Conservation (phyloP, 2,329 filamentous ascomycete species). For the Fusarium sp. region DNA sequence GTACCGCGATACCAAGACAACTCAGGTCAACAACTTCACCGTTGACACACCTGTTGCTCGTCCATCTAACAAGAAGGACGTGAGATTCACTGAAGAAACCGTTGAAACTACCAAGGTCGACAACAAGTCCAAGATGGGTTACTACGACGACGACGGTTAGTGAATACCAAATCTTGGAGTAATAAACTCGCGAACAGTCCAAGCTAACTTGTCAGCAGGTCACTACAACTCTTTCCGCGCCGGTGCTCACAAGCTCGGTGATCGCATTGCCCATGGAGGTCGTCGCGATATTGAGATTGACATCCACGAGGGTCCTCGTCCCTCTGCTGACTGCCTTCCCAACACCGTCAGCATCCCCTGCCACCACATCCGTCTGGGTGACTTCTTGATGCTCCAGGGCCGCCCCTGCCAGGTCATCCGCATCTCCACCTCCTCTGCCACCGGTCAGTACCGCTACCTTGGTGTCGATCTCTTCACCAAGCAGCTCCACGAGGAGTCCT, state of each 20-base stretch:
- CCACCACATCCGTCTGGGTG: constrained; percentile 99
- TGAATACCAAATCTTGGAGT: background rate
- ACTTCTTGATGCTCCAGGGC: constrained; percentile 98
- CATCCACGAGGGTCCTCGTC: constrained; percentile 40
- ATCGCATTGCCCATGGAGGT: constrained; percentile 56
- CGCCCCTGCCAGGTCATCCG: constrained; percentile 99
- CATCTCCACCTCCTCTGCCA: constrained; percentile 97
- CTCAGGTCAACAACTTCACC: constrained; percentile 40
- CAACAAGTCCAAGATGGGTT: constrained; percentile 68
- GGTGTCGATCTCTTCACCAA: constrained; percentile 99
- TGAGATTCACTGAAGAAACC: constrained; percentile 73
- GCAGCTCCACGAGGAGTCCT: constrained; percentile 98
- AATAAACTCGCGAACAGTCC: constrained; percentile 4
- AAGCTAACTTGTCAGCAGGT: constrained; percentile 53
- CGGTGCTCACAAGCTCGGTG: constrained; percentile 65
- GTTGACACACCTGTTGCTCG: constrained; percentile 51
- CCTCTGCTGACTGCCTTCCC: constrained; percentile 53
- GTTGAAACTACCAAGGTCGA: constrained; percentile 63
- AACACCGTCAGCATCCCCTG: constrained; percentile 98
- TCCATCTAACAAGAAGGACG: constrained; percentile 64
- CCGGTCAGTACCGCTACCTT: constrained; percentile 99
- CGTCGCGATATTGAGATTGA: constrained; percentile 62
- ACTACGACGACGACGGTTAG: constrained; percentile 72
- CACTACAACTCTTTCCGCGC: constrained; percentile 69
- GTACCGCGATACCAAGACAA: constrained; percentile 33